Evolutionary conservation across 768 basidiomycete species (phyloP).

Genomic region (Erythrobasidium yunnanense): DNA sequence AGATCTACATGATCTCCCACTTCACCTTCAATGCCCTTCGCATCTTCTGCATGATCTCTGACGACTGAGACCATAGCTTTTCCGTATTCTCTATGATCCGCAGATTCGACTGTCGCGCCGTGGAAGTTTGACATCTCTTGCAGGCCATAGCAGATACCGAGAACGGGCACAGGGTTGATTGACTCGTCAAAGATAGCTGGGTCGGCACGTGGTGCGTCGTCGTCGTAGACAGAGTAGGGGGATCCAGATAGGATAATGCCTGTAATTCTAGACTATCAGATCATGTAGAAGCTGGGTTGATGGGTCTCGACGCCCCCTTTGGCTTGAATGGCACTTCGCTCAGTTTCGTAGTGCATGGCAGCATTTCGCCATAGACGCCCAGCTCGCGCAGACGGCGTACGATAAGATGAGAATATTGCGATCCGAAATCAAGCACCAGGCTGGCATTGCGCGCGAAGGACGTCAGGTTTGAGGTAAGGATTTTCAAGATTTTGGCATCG

Average conservation of each 20-base stretch:
- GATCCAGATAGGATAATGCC: conserved; percentile 96
- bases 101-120: conserved; percentile 70
- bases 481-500: background rate
- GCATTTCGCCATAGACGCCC: conserved; percentile 91
- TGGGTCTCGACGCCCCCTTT: conserved; percentile 54
- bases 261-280: conserved; percentile 35
- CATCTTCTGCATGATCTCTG: conserved; percentile 41
- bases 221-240: conserved; percentile 93
- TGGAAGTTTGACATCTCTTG: conserved; percentile 89
- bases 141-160: conserved; percentile 95
- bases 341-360: conserved; percentile 89
- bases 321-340: conserved; percentile 83
- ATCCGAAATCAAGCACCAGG: conserved; percentile 31
- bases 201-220: conserved; percentile 85
- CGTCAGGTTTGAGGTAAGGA: background rate
- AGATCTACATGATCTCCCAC: conserved; percentile 47
- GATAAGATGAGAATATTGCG: conserved; percentile 62
- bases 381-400: conserved; percentile 94
- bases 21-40: background rate
- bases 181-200: conserved; percentile 62
- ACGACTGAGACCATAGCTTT: conserved; percentile 68
- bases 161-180: conserved; percentile 66
- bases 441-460: background rate
- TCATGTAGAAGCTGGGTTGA: conserved; percentile 6
- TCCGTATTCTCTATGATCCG: conserved; percentile 90